These are phyloP conservation scores for Lecanicillium sp. DNA, from an alignment of 2,329 filamentous ascomycete species.

Conservation along the genomic window DNA sequence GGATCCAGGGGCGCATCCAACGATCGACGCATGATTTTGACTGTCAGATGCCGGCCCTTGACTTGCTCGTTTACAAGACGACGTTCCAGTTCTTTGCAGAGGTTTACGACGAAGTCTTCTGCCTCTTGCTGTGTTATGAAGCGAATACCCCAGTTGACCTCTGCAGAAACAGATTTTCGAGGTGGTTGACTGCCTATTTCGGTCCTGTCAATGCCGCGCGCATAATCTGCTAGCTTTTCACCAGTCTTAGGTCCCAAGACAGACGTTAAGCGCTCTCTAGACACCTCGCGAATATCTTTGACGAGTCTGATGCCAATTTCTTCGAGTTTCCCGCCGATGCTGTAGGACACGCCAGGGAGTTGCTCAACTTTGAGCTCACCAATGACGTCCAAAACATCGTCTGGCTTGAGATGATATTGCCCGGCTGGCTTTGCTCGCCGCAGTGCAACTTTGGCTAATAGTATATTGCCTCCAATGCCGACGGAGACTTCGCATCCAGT, in stretches of 20 bases:
- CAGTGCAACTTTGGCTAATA: constrained; percentile 84
- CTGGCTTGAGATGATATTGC: constrained; percentile 79
- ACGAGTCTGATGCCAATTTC: constrained; percentile 77
- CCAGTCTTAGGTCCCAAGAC: constrained; percentile 86
- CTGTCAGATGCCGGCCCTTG: constrained; percentile 77
- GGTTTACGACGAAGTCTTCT: constrained; percentile 79
- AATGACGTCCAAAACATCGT: constrained; percentile 69
- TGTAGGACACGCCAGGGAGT: constrained; percentile 87
- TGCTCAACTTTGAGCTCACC: constrained; percentile 70
- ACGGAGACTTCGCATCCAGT: constrained; percentile 87
- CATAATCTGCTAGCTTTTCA: constrained; percentile 82
- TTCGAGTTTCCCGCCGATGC: constrained; percentile 79
- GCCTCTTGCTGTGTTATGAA: constrained; percentile 90
- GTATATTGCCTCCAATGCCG: constrained; percentile 83
- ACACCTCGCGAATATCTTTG: constrained; percentile 69
- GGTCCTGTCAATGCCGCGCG: constrained; percentile 74
- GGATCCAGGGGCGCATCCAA: constrained; percentile 84
- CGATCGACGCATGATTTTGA: constrained; percentile 90
- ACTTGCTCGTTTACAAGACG: constrained; percentile 76
- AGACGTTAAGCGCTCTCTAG: constrained; percentile 66
- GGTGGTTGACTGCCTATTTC: constrained; percentile 81
- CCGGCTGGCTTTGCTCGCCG: constrained; percentile 91
- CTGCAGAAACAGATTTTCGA: constrained; percentile 91
- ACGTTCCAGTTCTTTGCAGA: constrained; percentile 78
- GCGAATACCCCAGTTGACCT: constrained; percentile 96